phyloP scores from a whole-genome alignment of 306 rosid species.

The Geum urbanum region DNA sequence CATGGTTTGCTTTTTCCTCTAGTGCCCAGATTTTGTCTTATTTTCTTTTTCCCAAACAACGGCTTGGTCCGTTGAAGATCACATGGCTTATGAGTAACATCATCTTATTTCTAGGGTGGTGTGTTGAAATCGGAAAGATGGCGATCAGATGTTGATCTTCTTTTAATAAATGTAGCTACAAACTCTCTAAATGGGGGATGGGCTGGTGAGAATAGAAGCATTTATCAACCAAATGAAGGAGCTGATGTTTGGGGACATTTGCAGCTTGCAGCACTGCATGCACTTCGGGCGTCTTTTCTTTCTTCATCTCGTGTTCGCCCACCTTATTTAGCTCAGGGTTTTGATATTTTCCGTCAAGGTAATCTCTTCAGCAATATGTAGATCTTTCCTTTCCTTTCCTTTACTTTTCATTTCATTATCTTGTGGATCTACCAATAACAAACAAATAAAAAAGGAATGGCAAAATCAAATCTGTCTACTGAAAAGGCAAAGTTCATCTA shows the following conservation, averaged over 20 bases:
- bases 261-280: conserved; percentile 74
- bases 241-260: conserved; percentile 43
- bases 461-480: not conserved
- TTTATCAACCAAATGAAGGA: conserved; percentile 39
- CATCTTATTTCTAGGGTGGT: conserved; percentile 52
- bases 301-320: conserved; percentile 53
- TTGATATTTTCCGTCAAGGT: conserved; percentile 81
- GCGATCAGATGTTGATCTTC: conserved; percentile 59
- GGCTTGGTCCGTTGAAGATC: not conserved
- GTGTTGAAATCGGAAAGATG: conserved; percentile 49
- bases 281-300: conserved; percentile 73
- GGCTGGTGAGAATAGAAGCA: conserved; percentile 39
- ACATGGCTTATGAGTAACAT: not conserved
- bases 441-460: not conserved
- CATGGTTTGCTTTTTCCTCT: not conserved
- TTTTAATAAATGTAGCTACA: conserved; percentile 48
- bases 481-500: not conserved
- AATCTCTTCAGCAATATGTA: conserved; percentile 21
- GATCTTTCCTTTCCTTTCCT: not conserved
- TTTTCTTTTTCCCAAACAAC: not conserved
- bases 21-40: not conserved
- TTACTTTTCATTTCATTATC: not conserved
- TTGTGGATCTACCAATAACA: not conserved
- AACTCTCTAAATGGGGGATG: conserved; percentile 49
- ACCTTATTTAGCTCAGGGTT: conserved; percentile 70